Conservation (phyloP, 2,329 filamentous ascomycete genomes). For the Tolypocladium pustulatum region DNA sequence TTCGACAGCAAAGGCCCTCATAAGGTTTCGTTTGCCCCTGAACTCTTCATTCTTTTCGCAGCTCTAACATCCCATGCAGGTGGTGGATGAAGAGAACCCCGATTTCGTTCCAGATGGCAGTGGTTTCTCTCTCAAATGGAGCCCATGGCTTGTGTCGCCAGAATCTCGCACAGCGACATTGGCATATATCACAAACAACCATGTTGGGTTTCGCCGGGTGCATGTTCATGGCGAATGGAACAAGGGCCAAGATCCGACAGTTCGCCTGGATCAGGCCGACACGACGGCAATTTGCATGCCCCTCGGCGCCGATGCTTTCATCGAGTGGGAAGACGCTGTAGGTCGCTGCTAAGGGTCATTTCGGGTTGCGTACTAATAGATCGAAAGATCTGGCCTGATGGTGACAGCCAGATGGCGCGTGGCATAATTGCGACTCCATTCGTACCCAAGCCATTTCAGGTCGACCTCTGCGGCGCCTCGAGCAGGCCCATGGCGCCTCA, state of each 20-base stretch:
- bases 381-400: slow-evolving; percentile 31
- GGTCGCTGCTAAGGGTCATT: slow-evolving; percentile 3
- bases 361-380: background rate
- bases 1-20: slow-evolving; percentile 38
- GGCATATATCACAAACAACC: slow-evolving; percentile 38
- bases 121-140: slow-evolving; percentile 42
- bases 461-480: slow-evolving; percentile 25
- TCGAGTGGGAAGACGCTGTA: slow-evolving; percentile 45
- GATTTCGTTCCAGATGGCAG: slow-evolving; percentile 38
- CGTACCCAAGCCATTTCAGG: slow-evolving; percentile 37
- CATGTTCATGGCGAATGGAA: slow-evolving; percentile 27
- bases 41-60: no score
- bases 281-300: slow-evolving; percentile 36
- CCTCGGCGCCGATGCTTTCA: slow-evolving; percentile 40
- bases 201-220: slow-evolving; percentile 44
- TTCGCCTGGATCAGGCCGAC: slow-evolving; percentile 31
- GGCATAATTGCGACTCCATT: slow-evolving; percentile 44
- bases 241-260: slow-evolving; percentile 20
- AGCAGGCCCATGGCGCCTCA: slow-evolving; percentile 21
- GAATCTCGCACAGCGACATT: slow-evolving; percentile 30
- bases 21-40: slow-evolving; percentile 4
- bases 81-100: slow-evolving; percentile 26
- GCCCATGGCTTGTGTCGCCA: slow-evolving; percentile 35
- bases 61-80: slow-evolving; percentile 8
- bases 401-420: slow-evolving; percentile 29